These are phyloP conservation scores for Sisymbrium altissimum DNA, from an alignment of 345 rosid species.

Conservation along the genomic window DNA sequence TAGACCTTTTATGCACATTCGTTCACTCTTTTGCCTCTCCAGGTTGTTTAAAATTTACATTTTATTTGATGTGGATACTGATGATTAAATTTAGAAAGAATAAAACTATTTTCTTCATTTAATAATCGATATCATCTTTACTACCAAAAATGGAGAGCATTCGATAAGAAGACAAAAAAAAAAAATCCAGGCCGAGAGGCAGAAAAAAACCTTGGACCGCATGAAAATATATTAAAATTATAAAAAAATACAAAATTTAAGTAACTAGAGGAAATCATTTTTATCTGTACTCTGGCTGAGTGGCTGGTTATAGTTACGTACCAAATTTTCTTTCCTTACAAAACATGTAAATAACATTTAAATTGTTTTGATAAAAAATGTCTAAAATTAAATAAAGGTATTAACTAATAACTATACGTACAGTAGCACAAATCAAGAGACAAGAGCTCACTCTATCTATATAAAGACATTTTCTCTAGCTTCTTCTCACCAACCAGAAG, in stretches of 20 bases:
- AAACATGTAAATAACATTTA: background rate
- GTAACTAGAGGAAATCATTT: background rate
- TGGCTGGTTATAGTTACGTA: background rate
- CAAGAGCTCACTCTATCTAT: slow-evolving; percentile 11
- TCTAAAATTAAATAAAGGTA: background rate
- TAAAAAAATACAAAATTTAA: background rate
- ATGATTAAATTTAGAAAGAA: background rate
- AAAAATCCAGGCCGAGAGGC: background rate
- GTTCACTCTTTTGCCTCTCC: background rate
- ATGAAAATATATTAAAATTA: too few relatives aligned
- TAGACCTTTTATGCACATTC: background rate
- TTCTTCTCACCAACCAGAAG: slow-evolving; percentile 8
- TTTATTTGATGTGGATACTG: background rate
- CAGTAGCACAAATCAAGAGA: background rate
- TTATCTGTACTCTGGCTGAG: too few relatives aligned
- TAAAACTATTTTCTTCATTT: background rate
- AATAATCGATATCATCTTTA: background rate
- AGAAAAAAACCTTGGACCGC: background rate
- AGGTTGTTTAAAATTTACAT: background rate
- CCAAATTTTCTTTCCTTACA: background rate
- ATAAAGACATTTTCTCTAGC: background rate
- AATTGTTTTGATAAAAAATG: background rate
- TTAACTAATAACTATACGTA: background rate
- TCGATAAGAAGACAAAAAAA: background rate
- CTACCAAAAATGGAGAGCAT: background rate